Evolutionary conservation across 768 basidiomycete genomes (phyloP), one percentile per base, ranked within the genome.

Genomic region (Boletus sensibilis): DNA sequence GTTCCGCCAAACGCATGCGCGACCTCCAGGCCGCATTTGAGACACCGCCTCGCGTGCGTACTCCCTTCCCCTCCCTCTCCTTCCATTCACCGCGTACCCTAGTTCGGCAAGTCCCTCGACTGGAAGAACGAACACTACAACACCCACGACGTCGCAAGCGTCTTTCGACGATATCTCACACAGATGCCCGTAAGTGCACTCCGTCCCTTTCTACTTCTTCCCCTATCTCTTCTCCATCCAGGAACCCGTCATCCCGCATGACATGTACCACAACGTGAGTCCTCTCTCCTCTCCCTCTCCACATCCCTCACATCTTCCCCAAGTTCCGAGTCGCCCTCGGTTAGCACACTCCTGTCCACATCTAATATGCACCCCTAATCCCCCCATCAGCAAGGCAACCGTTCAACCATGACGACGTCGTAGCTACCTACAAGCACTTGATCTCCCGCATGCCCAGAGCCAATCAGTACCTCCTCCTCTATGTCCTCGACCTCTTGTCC

Each of bases 101-200:
- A 96, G 94, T 99, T 92, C 64, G 96, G 96, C 57, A 98, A 97
- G 74, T 82, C 85, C 51, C 76, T 99, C 40, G 90, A 97, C 63
- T 98, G 96, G 94, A 87, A 86, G 66, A 76, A 83, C 56, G 87
- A 90, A 65, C 78, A 81, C 20, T 98, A 88, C 70, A 96, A 89
- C n/a, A 83, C 93, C 14, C 96, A 99, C 70, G 96, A 99, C 69
- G 94, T 97, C 49, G 96, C 96, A 20, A 97, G 92, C 64, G 94
- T 99, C 52, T 94, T 98, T 68, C 83, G 96, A 56, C 78, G 96
- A 76, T 99, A 93, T 73, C 84, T 99, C 48, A 98, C 95, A 1
- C 90, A 91, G 68, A 93, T 98, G 90, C 94, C 97, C 33, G 95
- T 95, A 65, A 71, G 91, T 84, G 20, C 56, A 56, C 52, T 23